Evolutionary conservation across 768 basidiomycete species (phyloP).

Genomic region (Auricularia sp.): DNA sequence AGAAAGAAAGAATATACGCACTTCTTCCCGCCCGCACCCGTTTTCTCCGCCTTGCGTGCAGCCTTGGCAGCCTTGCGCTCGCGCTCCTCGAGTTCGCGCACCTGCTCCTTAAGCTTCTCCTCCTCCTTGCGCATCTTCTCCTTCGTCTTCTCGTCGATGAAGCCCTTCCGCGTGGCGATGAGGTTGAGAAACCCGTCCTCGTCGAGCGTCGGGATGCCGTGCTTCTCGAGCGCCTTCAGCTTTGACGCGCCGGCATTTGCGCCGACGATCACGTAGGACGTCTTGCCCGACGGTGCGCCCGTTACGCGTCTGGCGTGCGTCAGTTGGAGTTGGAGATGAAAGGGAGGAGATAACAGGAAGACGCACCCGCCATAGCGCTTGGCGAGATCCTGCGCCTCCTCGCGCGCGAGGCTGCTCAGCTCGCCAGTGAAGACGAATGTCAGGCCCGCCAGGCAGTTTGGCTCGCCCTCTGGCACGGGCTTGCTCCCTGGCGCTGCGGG

Average conservation of each 20-base stretch:
- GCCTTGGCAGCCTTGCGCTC: slow-evolving; percentile 46
- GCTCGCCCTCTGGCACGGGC: slow-evolving; percentile 58
- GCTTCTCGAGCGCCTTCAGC: slow-evolving; percentile 75
- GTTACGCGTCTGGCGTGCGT: slow-evolving; percentile 62
- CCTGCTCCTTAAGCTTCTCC: slow-evolving; percentile 59
- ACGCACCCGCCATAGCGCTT: slow-evolving; percentile 91
- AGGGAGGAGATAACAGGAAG: no score
- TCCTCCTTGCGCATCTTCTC: slow-evolving; percentile 77
- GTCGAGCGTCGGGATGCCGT: slow-evolving; percentile 58
- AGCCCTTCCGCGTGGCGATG: slow-evolving; percentile 56
- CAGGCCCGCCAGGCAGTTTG: slow-evolving; percentile 71
- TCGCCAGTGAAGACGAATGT: slow-evolving; percentile 96
- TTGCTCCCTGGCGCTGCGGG: slow-evolving; percentile 53
- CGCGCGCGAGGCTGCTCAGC: slow-evolving; percentile 72
- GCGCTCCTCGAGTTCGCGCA: slow-evolving; percentile 66
- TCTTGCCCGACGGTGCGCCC: slow-evolving; percentile 78
- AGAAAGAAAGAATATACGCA: slow-evolving; percentile 5
- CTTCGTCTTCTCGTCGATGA: slow-evolving; percentile 65
- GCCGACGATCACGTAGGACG: slow-evolving; percentile 82
- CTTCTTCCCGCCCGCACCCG: slow-evolving; percentile 10
- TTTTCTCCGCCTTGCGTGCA: slow-evolving; percentile 16
- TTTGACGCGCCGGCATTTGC: slow-evolving; percentile 83
- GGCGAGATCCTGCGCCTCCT: slow-evolving; percentile 77
- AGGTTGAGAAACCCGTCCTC: slow-evolving; percentile 85
- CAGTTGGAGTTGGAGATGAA: background rate